These are phyloP conservation scores for Nannizzia gypsea DNA, from an alignment of 2,329 filamentous ascomycete species.

Conservation along the genomic window DNA sequence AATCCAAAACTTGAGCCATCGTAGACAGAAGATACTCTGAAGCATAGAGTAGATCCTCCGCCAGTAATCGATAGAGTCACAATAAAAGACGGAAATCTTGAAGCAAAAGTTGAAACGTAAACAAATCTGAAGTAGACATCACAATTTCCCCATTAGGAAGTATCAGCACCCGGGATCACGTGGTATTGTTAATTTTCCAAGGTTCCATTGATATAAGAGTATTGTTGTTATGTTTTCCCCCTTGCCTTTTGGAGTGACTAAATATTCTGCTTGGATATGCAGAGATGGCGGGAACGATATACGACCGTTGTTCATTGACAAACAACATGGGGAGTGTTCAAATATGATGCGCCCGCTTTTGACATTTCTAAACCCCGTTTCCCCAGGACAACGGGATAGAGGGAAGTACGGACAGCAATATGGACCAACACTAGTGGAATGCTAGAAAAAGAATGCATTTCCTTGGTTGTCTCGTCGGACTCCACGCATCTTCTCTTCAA, in stretches of 20 bases:
- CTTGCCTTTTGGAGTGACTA: too few relatives aligned
- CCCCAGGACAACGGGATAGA: neutral
- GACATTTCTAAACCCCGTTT: neutral
- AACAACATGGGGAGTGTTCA: neutral
- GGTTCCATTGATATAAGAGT: neutral
- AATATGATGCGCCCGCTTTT: neutral
- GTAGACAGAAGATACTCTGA: neutral
- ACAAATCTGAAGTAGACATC: neutral
- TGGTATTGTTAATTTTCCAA: neutral
- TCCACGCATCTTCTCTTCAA: conserved; percentile 48
- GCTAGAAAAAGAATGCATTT: conserved; percentile 78
- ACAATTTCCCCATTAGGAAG: neutral
- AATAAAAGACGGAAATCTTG: neutral
- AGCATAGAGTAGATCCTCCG: neutral
- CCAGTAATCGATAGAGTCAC: neutral
- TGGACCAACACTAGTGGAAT: conserved; percentile 16
- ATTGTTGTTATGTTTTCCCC: too few relatives aligned
- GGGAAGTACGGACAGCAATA: neutral
- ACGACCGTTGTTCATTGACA: neutral
- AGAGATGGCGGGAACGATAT: neutral
- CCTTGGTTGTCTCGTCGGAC: conserved; percentile 74
- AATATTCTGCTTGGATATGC: neutral
- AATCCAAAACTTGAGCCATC: conserved; percentile 50
- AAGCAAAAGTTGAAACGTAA: neutral
- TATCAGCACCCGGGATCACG: neutral